A percentile compares a stretch with the other conserved stretches of the same genome.
These are phyloP conservation scores for Boletus pseudo-olivaceus DNA, from an alignment of 768 basidiomycete species.

Conservation along the genomic window DNA sequence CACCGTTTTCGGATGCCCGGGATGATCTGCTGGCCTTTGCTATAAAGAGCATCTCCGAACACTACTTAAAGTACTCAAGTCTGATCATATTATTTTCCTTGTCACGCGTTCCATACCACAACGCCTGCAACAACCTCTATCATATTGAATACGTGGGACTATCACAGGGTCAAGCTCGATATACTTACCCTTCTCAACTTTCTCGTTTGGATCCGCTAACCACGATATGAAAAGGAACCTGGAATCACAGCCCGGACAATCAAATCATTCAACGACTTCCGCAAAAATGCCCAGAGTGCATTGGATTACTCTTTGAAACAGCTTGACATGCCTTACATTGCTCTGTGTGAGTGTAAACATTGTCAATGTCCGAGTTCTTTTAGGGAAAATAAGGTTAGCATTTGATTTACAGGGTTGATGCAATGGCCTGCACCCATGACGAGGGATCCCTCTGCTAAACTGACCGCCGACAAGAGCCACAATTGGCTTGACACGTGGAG, in stretches of 20 bases:
- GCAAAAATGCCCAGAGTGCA: conserved; percentile 52
- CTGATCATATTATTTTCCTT: not conserved
- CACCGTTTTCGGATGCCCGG: not conserved
- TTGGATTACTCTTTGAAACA: conserved; percentile 61
- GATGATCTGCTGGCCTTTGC: not conserved
- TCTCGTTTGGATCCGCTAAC: not conserved
- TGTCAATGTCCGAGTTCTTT: not conserved
- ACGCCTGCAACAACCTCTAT: conserved; percentile 47
- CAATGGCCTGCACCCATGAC: conserved; percentile 80
- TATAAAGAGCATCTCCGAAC: not conserved
- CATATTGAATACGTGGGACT: conserved; percentile 69
- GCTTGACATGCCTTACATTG: conserved; percentile 81
- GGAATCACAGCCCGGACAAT: conserved; percentile 70
- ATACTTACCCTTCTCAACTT: not conserved
- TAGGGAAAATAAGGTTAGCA: conserved; percentile 50
- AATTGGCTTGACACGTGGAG: conserved; percentile 79
- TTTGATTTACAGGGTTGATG: conserved; percentile 66
- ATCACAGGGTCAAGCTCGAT: conserved; percentile 61
- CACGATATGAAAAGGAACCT: conserved; percentile 48
- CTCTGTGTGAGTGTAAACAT: conserved; percentile 60
- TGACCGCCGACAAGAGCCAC: conserved; percentile 46
- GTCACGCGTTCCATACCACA: not conserved
- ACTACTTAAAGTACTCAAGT: not conserved
- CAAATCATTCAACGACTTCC: conserved; percentile 60
- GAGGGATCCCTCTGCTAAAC: conserved; percentile 30